phyloP scores from a whole-genome alignment of 2,329 filamentous ascomycete genomes.

The Arthrobotrys iridis region DNA sequence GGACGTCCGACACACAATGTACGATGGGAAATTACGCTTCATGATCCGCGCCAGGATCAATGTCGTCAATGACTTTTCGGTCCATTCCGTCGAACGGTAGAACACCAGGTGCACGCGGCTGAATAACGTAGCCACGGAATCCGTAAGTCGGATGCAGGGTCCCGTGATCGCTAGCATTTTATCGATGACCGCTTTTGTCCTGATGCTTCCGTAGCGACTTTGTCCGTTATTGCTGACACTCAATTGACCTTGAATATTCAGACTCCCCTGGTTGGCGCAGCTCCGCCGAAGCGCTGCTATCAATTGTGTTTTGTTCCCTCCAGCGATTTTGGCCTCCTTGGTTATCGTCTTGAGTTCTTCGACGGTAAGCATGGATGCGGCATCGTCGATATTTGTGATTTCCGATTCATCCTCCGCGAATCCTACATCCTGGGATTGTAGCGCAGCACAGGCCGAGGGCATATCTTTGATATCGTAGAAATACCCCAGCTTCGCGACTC shows the following conservation, averaged over 20 bases:
- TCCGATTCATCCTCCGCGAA: conserved; percentile 84
- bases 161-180: conserved; percentile 64
- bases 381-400: conserved; percentile 83
- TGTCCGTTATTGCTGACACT: conserved; percentile 54
- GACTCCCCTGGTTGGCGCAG: conserved; percentile 54
- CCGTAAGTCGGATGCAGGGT: conserved; percentile 82
- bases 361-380: conserved; percentile 80
- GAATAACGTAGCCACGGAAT: conserved; percentile 79
- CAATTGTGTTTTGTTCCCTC: conserved; percentile 86
- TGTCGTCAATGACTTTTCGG: conserved; percentile 92
- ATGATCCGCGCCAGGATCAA: conserved; percentile 94
- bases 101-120: conserved; percentile 95
- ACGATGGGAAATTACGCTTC: conserved; percentile 84
- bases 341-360: conserved; percentile 87
- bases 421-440: conserved; percentile 67
- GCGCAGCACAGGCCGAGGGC: conserved; percentile 70
- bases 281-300: conserved; percentile 61
- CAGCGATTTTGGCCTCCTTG: conserved; percentile 85
- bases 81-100: conserved; percentile 96
- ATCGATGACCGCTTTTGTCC: conserved; percentile 54
- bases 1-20: conserved; percentile 86
- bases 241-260: conserved; percentile 55
- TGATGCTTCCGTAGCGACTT: conserved; percentile 54
- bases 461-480: conserved; percentile 83
- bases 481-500: conserved; percentile 79